Evolutionary conservation across 352 stramenopile genomes (phyloP), one percentile per base, ranked within the genome.

Genomic region (Phytophthora boehmeriae): DNA sequence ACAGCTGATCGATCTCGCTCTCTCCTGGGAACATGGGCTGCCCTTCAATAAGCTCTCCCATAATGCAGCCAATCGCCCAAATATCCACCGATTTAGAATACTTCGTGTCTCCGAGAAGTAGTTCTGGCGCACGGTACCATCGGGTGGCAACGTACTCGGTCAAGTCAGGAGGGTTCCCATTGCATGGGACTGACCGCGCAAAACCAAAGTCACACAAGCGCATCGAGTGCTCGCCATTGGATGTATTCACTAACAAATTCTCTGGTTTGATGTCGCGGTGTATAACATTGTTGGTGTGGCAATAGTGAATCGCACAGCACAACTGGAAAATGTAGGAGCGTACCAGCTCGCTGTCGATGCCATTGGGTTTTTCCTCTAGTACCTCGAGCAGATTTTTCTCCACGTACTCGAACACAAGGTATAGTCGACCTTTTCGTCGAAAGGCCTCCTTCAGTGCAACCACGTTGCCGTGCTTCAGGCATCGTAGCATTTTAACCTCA

Each of bases 181-280:
- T 88, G 32, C 27, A 74, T 32, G 71, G 75, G 30, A 98, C 83
- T 1, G 95, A 83, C 2, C 92, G 93, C 6, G 90, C 90, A 49
- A 93, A 98, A 16, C 98, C 98, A 90, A 99, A 99, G 81, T 99
- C 98, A 72, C 97, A 99, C 27, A 99, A 75, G 51, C 99, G 99
- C 14, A 99, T 70, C 34, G 98, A 88, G 54, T 99, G 96, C 52
- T 98, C 91, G 1, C 92, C 89, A 25, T 89, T 97, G 28, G 87
- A 86, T 3, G 95, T 89, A 73, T 99, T 97, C 38, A 99, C 89
- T 13, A 99, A 78, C 43, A 99, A 69, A 73, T 99, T 99, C 68
- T 99, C 97, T 20, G 98, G 98, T 70, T 99, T 99, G 75, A 99
- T 99, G 80, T 99, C 98, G 13, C 96, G 89, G 72, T 99, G 97